Percentiles rank a stretch among this genome's conserved stretches.
These are phyloP conservation scores for Galerina sulciceps DNA, from an alignment of 768 basidiomycete species.

Conservation along the genomic window DNA sequence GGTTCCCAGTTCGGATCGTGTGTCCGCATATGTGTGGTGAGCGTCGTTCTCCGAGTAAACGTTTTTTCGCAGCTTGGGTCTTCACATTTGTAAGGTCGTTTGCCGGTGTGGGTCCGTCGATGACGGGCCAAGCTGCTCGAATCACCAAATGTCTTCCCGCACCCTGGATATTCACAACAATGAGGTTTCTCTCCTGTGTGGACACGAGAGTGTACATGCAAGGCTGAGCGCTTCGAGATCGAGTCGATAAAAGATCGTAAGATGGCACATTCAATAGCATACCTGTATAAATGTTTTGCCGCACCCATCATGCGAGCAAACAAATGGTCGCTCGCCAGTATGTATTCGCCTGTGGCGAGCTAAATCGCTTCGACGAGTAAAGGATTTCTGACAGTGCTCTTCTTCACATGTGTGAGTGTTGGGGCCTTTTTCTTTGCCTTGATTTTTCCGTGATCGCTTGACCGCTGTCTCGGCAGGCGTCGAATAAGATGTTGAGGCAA, in stretches of 20 bases:
- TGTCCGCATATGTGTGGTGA: conserved; percentile 87
- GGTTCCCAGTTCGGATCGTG: conserved; percentile 88
- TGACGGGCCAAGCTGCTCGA: conserved; percentile 92
- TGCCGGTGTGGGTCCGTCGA: conserved; percentile 87
- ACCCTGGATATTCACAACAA: conserved; percentile 86
- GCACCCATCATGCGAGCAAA: conserved; percentile 72
- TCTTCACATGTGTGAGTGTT: conserved; percentile 70
- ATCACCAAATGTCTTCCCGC: conserved; percentile 87
- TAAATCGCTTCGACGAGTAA: conserved; percentile 83
- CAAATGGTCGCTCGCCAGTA: conserved; percentile 86
- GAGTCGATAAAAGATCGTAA: conserved; percentile 1
- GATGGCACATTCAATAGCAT: conserved; percentile 18
- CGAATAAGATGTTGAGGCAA: conserved; percentile 57
- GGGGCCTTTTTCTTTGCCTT: conserved; percentile 49
- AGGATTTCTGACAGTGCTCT: conserved; percentile 78
- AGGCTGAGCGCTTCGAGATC: conserved; percentile 74
- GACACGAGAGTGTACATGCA: conserved; percentile 87
- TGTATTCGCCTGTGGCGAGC: conserved; percentile 88
- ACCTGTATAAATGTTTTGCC: conserved; percentile 95
- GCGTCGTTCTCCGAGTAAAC: conserved; percentile 83
- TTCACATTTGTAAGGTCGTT: conserved; percentile 86
- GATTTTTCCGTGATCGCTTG: conserved; percentile 42
- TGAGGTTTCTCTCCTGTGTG: conserved; percentile 96
- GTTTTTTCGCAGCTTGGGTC: conserved; percentile 84
- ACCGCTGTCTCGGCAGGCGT: conserved; percentile 26